Percentiles rank a stretch among this genome's conserved stretches.
These are phyloP conservation scores for Ustilago tritici DNA, from an alignment of 1,284 basidiomycete genomes.

Conservation along the genomic window DNA sequence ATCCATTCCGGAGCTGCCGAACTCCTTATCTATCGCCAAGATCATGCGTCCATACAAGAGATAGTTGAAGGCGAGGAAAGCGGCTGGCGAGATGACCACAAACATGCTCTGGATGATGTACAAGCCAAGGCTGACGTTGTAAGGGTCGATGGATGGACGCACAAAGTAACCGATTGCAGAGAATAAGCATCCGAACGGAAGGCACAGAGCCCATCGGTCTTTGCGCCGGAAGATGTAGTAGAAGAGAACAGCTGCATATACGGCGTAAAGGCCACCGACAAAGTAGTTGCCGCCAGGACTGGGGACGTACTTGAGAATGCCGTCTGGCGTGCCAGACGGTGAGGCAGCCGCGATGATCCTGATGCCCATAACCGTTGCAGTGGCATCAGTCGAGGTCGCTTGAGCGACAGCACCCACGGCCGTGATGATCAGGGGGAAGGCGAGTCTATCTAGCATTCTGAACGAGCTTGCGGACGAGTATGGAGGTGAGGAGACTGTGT, in stretches of 20 bases:
- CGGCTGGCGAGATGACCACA: constrained; percentile 54
- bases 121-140: constrained; percentile 26
- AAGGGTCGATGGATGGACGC: constrained; percentile 30
- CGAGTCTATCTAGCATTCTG: neutral
- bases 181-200: constrained; percentile 52
- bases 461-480: neutral
- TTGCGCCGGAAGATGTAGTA: constrained; percentile 28
- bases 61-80: constrained; percentile 62
- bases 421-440: neutral
- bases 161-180: constrained; percentile 45
- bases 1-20: constrained; percentile 26
- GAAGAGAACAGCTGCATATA: constrained; percentile 28
- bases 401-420: constrained; percentile 1
- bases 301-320: constrained; percentile 50
- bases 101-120: constrained; percentile 53
- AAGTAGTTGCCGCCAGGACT: constrained; percentile 43
- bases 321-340: constrained; percentile 3
- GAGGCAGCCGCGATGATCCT: constrained; percentile 1
- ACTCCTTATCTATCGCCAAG: constrained; percentile 38
- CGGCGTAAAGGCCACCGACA: constrained; percentile 34
- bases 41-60: constrained; percentile 55
- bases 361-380: neutral
- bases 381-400: neutral
- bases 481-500: neutral
- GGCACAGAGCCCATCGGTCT: constrained; percentile 53